Evolutionary conservation across 495 filamentous ascomycete species (phyloP).

Genomic region (Penicillium salamii): DNA sequence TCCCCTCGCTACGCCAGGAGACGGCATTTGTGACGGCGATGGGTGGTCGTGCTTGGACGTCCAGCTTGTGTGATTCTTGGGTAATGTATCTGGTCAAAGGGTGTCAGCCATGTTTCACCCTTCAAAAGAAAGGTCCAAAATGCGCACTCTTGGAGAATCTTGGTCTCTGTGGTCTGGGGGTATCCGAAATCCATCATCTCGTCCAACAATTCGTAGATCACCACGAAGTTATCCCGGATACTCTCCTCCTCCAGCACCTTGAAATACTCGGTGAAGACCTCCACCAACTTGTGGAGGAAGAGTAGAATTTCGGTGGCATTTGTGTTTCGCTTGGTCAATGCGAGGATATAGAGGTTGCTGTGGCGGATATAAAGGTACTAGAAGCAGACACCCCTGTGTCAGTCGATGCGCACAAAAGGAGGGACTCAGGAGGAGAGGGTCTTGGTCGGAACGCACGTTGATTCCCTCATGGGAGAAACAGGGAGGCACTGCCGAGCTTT

Average conservation of each 20-base stretch:
- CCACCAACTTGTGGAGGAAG: slow-evolving; percentile 96
- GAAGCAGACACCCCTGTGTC: slow-evolving; percentile 6
- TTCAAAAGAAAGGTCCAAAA: neutral
- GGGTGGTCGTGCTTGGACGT: slow-evolving; percentile 97
- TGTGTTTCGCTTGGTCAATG: slow-evolving; percentile 96
- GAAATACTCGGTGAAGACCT: slow-evolving; percentile 99
- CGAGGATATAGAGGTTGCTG: slow-evolving; percentile 98
- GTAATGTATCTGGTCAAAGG: slow-evolving; percentile 75
- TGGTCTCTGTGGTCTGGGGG: slow-evolving; percentile 97
- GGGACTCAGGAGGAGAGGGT: slow-evolving; percentile 16
- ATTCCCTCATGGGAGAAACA: slow-evolving; percentile 99
- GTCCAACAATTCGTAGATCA: slow-evolving; percentile 98
- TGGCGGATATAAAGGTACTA: slow-evolving; percentile 99
- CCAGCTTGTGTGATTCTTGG: slow-evolving; percentile 97
- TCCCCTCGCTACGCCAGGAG: slow-evolving; percentile 96
- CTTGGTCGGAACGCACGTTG: slow-evolving; percentile 62
- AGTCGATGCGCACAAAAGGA: slow-evolving; percentile 17
- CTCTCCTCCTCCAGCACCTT: slow-evolving; percentile 99
- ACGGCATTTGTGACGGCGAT: slow-evolving; percentile 99
- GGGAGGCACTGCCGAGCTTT: slow-evolving; percentile 93
- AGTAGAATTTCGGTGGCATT: slow-evolving; percentile 98
- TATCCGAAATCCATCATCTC: slow-evolving; percentile 99
- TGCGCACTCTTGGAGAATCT: slow-evolving; percentile 90
- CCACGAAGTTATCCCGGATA: slow-evolving; percentile 98
- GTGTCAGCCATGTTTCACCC: slow-evolving; percentile 10